Evolutionary conservation across 2,329 filamentous ascomycete genomes (phyloP).

Genomic region (Epichloe typhina): DNA sequence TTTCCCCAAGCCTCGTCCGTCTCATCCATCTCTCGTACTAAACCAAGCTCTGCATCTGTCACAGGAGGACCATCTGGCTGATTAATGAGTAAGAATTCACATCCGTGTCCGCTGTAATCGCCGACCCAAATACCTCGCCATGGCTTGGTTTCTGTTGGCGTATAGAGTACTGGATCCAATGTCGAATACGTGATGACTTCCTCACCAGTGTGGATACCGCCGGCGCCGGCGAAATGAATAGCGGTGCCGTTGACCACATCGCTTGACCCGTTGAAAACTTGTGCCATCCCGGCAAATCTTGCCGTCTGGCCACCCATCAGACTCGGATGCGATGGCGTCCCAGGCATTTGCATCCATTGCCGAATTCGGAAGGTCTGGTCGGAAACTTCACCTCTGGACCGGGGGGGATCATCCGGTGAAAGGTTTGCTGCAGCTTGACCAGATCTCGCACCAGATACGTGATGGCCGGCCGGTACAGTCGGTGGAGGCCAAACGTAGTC

Average conservation of each 20-base stretch:
- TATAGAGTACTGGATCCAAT: conserved; percentile 62
- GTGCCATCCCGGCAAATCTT: conserved; percentile 11
- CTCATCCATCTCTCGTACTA: conserved; percentile 28
- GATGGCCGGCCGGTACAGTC: conserved; percentile 49
- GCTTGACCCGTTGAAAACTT: conserved; percentile 6
- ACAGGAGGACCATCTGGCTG: conserved; percentile 45
- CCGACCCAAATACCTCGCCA: conserved; percentile 89
- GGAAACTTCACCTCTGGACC: conserved; percentile 44
- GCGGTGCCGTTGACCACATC: neutral
- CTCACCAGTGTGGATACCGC: conserved; percentile 38
- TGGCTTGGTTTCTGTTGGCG: conserved; percentile 64
- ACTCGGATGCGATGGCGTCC: conserved; percentile 15
- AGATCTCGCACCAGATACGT: conserved; percentile 26
- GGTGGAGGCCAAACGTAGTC: conserved; percentile 63
- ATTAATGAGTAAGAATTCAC: conserved; percentile 72
- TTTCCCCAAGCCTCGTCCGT: conserved; percentile 30
- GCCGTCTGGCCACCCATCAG: conserved; percentile 16
- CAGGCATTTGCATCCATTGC: conserved; percentile 59
- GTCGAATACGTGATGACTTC: conserved; percentile 54
- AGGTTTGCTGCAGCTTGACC: conserved; percentile 13
- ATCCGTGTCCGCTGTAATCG: conserved; percentile 78
- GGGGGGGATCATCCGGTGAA: conserved; percentile 23
- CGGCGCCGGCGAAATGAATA: neutral
- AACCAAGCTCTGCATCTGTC: conserved; percentile 26
- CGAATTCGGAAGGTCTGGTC: conserved; percentile 60